Base-by-base conservation (phyloP, 768 basidiomycete species). In the Tulasnella sp. region DNA sequence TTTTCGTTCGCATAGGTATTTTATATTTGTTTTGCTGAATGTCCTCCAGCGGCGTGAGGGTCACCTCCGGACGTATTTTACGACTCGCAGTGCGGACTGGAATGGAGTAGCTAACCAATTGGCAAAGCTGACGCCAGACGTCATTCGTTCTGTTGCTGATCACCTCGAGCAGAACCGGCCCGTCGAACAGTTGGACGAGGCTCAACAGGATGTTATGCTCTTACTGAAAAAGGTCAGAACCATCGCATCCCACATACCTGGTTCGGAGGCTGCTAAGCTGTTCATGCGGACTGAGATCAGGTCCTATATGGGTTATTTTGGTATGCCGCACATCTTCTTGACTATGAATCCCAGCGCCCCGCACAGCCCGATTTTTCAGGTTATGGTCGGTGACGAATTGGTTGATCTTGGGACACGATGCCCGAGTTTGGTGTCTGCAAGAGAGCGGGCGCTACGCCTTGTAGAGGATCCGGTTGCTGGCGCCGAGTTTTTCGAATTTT, bases 401-500 rank as follows among this genome's bases (percentile, higher is more conserved):
- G 59, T 61, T 8, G 59, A 61, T 31, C 40, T 61, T 8, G 12
- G 4, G 14, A 14, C 46, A 0, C 25, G 55, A 0, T 71, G 64
- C 48, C 70, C 71, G 0, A 0, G 31, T 0, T 11, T 71, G 0
- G 54, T 56, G 1, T 4, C 49, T 12, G 39, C 63, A 3, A 37
- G 5, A 35, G 54, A 62, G 17, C 58, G 66, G 4, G 68, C 69
- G 1, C 14, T 65, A 0, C 31, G 64, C 0, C 25, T 71, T 0
- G 68, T 70, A 0, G 51, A 63, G 14, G 69, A 71, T 58, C 69
- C 71, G 41, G 68, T 70, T n/a, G 65, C 68, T 1, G 70, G 67
- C n/a, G 67, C 67, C 0, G 65, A 70, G 6, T 70, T 70, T 49
- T 71, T 65, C 61, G 61, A 68, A 3, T 68, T 67, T 53, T 59